Evolutionary conservation across 2,329 filamentous ascomycete genomes (phyloP).

Genomic region (Fusarium zealandicum): DNA sequence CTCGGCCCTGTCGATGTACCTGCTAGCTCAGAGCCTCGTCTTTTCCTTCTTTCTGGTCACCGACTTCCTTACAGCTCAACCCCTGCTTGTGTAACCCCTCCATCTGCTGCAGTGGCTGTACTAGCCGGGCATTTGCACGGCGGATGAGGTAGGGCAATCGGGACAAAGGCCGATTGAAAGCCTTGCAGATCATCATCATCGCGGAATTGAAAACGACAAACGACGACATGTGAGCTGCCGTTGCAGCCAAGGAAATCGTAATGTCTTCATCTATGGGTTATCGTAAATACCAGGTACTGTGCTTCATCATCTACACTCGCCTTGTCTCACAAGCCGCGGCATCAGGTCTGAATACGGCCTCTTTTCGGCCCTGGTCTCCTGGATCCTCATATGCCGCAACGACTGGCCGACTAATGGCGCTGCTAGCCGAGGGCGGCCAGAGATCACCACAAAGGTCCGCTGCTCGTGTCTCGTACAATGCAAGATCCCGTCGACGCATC

Average conservation of each 20-base stretch:
- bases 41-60: conserved; percentile 14
- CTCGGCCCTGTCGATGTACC: conserved; percentile 8
- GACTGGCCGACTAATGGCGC: conserved; percentile 22
- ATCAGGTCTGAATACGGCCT: conserved; percentile 34
- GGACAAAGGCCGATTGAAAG: too few relatives aligned
- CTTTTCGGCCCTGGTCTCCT: conserved; percentile 29
- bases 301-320: conserved; percentile 8
- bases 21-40: not conserved
- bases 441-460: conserved; percentile 14
- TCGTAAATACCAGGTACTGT: conserved; percentile 15
- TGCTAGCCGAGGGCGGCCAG: conserved; percentile 19
- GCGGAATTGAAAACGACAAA: too few relatives aligned
- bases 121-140: not conserved
- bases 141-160: too few relatives aligned
- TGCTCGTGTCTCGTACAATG: conserved; percentile 31
- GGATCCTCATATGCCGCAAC: not conserved
- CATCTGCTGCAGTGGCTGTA: conserved; percentile 11
- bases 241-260: not conserved
- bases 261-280: conserved; percentile 6
- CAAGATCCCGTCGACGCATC: conserved; percentile 33
- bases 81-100: conserved; percentile 26
- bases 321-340: conserved; percentile 18
- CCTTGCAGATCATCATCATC: too few relatives aligned
- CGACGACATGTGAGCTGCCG: not conserved
- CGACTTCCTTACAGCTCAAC: conserved; percentile 30